Base-by-base conservation (phyloP, 345 rosid genomes). In the Camelina laxa region DNA sequence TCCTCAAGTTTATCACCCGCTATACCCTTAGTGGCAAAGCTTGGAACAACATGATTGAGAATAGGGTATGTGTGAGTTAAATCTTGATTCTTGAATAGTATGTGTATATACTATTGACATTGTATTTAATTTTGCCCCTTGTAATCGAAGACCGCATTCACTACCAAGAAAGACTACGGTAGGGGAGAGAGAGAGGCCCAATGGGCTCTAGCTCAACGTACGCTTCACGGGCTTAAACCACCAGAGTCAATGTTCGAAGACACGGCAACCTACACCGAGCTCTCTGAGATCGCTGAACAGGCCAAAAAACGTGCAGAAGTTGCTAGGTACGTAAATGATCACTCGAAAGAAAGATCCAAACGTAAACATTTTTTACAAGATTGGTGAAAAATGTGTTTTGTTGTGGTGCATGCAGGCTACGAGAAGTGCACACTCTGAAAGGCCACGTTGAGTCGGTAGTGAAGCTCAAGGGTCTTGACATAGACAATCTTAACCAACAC, bases 281-380 rank as follows among this genome's bases (percentile, higher is more conserved):
- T 90, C 51, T 83, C 93, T 15, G 93, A 90, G 69, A 86, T 93
- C 15, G 98, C 95, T n/a, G 98, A 93, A 72, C 98, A 90, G 48
- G 98, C 98, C n/a, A 89, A 84, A 82, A 85, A 81, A 58, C 91
- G 98, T 9, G 98, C 98, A 14, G 97, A 93, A 82, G 95, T 90
- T 19, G 98, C 97, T 4, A 87, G 97, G 97, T 91, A 69, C 16
- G 19, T 13, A 41, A 47, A 6, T 74, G 56, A 38, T 57, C 35
- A 39, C 19, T 31, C 15, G 0, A 24, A 60, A 59, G 0, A 24
- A 60, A 59, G 5, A 15, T 50, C 5, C 16, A 65, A 27, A 30
- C 6, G n/a, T 27, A 27, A 36, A 9, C 15, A 21, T 35, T 0
- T 13, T 22, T 10, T n/a, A 60, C 61, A 14, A 59, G 14, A 60